Evolutionary conservation across 495 filamentous ascomycete species (phyloP).

Genomic region (Hypomontagnella submonticulosa): DNA sequence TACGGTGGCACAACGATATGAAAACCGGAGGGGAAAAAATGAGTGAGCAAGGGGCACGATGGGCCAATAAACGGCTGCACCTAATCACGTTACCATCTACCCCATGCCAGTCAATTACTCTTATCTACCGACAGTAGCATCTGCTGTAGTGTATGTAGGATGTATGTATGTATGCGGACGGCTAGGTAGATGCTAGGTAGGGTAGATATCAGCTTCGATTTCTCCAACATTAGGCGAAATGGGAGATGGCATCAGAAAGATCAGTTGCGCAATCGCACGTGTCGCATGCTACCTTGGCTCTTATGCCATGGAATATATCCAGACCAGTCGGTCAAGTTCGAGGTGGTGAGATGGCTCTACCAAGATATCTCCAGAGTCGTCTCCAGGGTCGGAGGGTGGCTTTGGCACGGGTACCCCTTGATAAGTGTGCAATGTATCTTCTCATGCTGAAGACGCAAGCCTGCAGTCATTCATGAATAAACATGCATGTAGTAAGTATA

Average conservation of each 20-base stretch:
- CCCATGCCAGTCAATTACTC: constrained; percentile 35
- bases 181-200: background rate
- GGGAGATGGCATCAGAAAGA: constrained; percentile 16
- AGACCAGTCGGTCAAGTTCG: constrained; percentile 21
- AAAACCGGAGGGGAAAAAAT: constrained; percentile 10
- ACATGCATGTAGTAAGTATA: constrained; percentile 36
- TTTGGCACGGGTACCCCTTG: constrained; percentile 33
- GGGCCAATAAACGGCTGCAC: constrained; percentile 31
- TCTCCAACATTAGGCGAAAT: constrained; percentile 15
- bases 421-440: constrained; percentile 23
- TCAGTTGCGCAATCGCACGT: constrained; percentile 27
- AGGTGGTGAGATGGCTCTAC: constrained; percentile 10
- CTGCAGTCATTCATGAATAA: constrained; percentile 30
- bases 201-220: constrained; percentile 15
- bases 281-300: constrained; percentile 14
- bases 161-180: constrained; percentile 8
- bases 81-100: constrained; percentile 42
- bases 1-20: constrained; percentile 38
- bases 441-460: constrained; percentile 28
- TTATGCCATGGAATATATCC: constrained; percentile 9
- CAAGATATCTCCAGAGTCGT: constrained; percentile 11
- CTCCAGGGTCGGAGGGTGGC: constrained; percentile 22
- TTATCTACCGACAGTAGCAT: constrained; percentile 35
- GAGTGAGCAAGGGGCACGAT: constrained; percentile 3
- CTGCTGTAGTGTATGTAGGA: background rate